These are phyloP conservation scores for Colletotrichum somersetense DNA, from an alignment of 2,329 filamentous ascomycete genomes.

Conservation along the genomic window DNA sequence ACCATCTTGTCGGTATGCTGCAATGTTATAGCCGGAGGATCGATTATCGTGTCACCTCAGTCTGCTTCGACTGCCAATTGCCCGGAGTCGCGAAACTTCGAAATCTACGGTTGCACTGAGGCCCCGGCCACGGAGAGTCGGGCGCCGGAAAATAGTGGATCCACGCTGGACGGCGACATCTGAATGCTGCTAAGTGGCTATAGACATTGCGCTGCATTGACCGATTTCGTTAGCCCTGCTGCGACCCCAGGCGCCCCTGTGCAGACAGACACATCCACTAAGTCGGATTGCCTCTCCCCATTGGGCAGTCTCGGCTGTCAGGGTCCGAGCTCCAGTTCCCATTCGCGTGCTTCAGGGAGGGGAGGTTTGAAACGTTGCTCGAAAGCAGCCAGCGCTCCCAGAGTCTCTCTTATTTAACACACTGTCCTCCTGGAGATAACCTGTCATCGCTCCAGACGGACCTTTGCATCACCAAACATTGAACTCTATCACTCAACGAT, in stretches of 20 bases:
- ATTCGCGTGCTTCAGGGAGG: conserved; percentile 41
- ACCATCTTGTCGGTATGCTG: conserved; percentile 30
- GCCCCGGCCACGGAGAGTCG: conserved; percentile 34
- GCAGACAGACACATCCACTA: conserved; percentile 16
- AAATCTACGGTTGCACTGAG: conserved; percentile 19
- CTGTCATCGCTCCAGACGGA: conserved; percentile 22
- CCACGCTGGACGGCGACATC: background rate
- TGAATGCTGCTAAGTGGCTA: background rate
- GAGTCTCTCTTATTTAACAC: conserved; percentile 14
- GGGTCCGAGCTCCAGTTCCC: conserved; percentile 38
- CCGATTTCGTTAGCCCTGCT: background rate
- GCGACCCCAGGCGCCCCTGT: conserved; percentile 1
- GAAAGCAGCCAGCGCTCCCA: conserved; percentile 9
- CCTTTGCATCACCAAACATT: conserved; percentile 17
- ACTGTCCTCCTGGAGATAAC: conserved; percentile 20
- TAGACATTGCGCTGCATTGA: conserved; percentile 25
- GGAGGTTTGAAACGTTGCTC: conserved; percentile 41
- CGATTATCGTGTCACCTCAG: conserved; percentile 2
- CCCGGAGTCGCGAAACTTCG: conserved; percentile 32
- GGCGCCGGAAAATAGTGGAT: conserved; percentile 37
- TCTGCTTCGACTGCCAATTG: background rate
- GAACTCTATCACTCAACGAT: conserved; percentile 28
- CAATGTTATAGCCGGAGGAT: background rate
- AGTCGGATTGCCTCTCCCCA: conserved; percentile 31
- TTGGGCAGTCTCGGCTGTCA: conserved; percentile 36